phyloP scores from a whole-genome alignment of 257 asterid species.

The Plantago ovata region DNA sequence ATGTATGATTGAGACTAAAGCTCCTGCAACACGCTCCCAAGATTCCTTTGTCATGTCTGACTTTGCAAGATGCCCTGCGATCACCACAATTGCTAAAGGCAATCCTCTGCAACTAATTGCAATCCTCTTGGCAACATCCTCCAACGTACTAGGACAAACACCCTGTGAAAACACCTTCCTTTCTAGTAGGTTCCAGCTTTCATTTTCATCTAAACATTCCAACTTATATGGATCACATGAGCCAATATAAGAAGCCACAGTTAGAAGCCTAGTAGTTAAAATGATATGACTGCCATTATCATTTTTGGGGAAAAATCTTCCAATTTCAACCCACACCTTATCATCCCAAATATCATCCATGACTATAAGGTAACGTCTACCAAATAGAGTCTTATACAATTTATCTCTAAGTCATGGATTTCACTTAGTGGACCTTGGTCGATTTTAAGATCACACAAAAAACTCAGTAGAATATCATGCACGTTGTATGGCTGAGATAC shows the following conservation, averaged over 20 bases:
- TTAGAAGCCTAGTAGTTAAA: background rate
- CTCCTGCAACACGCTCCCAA: background rate
- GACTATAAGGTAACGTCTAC: constrained; percentile 7
- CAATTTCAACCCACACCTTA: background rate
- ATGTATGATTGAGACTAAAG: background rate
- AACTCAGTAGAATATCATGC: background rate
- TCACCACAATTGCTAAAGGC: background rate
- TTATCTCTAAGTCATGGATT: background rate
- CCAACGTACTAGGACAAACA: background rate
- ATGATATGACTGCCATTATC: background rate
- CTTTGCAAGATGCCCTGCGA: constrained; percentile 3
- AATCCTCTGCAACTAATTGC: background rate
- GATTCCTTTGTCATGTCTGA: constrained; percentile 3
- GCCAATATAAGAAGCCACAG: background rate
- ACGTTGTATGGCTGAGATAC: background rate
- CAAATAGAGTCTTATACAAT: background rate
- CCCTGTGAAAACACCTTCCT: background rate
- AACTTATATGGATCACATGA: background rate
- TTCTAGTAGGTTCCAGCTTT: background rate
- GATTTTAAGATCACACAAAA: background rate
- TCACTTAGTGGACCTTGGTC: background rate
- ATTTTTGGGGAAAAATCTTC: background rate
- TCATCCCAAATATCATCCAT: background rate
- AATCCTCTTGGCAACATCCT: background rate
- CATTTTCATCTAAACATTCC: background rate